A percentile compares a stretch with the other conserved stretches of the same genome.
These are phyloP conservation scores for Paramecium tetraurelia DNA, from an alignment of 73 alveolate genomes.

Conservation along the genomic window DNA sequence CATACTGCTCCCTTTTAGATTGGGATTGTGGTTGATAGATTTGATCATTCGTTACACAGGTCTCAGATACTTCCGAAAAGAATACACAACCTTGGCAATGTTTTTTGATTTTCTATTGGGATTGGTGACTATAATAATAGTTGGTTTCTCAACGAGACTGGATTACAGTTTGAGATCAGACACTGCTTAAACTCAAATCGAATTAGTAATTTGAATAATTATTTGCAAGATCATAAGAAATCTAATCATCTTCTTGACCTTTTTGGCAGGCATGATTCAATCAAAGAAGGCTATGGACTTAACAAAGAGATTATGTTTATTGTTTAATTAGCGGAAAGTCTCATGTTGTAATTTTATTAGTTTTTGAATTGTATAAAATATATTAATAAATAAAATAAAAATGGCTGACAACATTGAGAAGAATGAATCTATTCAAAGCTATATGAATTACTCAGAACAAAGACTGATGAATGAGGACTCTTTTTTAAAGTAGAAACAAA, in stretches of 20 bases:
- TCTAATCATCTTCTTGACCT: not conserved
- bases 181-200: constrained; percentile 33
- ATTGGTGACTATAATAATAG: not conserved
- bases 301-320: constrained; percentile 16
- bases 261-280: constrained; percentile 24
- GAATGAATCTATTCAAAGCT: constrained; percentile 18
- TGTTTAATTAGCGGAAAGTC: not conserved
- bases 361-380: constrained; percentile 1
- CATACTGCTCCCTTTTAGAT: not conserved
- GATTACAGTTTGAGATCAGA: not conserved
- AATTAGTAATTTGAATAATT: not conserved
- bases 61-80: constrained; percentile 4
- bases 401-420: constrained; percentile 14
- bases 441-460: constrained; percentile 28
- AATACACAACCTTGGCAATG: constrained; percentile 19
- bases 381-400: not conserved
- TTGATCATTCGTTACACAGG: constrained; percentile 4
- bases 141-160: constrained; percentile 32
- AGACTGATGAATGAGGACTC: constrained; percentile 13
- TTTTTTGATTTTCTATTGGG: constrained; percentile 35
- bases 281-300: constrained; percentile 53
- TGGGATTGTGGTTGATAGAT: not conserved
- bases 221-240: constrained; percentile 23
- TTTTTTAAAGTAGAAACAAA: not conserved
- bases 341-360: constrained; percentile 30